Conservation (phyloP, 2,329 filamentous ascomycete genomes). For the Claviceps quebecensis region DNA sequence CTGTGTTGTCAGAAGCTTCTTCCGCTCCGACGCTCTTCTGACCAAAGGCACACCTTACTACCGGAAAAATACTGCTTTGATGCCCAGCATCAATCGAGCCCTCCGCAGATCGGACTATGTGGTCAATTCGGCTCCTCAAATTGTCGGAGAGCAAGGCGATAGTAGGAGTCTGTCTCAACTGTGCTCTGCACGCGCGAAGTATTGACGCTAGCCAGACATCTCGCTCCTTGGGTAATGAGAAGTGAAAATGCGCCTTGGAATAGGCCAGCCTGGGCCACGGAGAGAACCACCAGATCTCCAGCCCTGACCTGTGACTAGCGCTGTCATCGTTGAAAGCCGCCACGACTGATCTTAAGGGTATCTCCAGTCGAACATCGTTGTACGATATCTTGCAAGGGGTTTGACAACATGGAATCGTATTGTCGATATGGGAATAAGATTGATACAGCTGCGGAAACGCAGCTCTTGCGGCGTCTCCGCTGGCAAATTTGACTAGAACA, state of each 20-base stretch:
- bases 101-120: conserved; percentile 32
- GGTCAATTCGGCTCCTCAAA: conserved; percentile 31
- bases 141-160: conserved; percentile 30
- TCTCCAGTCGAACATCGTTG: conserved; percentile 27
- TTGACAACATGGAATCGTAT: conserved; percentile 12
- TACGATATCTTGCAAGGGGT: conserved; percentile 16
- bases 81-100: conserved; percentile 12
- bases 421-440: conserved; percentile 10
- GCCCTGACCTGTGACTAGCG: conserved; percentile 32
- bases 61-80: conserved; percentile 33
- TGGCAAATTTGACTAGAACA: conserved; percentile 36
- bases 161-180: conserved; percentile 20
- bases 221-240: conserved; percentile 32
- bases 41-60: conserved; percentile 32
- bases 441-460: conserved; percentile 32
- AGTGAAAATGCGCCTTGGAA: conserved; percentile 34
- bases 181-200: conserved; percentile 26
- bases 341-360: conserved; percentile 37
- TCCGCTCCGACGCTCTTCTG: conserved; percentile 27
- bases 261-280: conserved; percentile 29
- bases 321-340: conserved; percentile 39
- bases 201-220: conserved; percentile 36
- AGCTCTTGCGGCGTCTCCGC: conserved; percentile 29
- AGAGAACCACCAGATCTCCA: conserved; percentile 44
- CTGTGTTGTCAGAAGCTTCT: conserved; percentile 31